Conservation (phyloP, 768 basidiomycete genomes). For the Phaeolepiota aurea region DNA sequence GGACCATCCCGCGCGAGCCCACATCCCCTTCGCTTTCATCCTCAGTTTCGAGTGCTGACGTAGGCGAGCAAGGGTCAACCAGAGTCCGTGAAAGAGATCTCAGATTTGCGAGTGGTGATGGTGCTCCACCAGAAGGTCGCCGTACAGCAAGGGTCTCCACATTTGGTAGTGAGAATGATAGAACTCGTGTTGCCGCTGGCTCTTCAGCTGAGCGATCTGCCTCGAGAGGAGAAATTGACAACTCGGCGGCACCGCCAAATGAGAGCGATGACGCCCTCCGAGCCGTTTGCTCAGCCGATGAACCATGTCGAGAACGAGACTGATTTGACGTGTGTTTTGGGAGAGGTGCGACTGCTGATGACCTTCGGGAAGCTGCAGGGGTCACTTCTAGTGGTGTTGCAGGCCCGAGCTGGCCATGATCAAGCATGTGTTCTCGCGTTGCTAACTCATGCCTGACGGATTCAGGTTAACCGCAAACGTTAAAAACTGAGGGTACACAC, state of each 20-base stretch:
- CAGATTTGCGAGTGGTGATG: constrained; percentile 8
- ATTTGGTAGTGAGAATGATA: constrained; percentile 2
- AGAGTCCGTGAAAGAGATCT: constrained; percentile 11
- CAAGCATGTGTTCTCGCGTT: constrained; percentile 87
- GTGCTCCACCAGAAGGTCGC: constrained; percentile 10
- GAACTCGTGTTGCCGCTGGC: neutral
- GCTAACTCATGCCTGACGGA: constrained; percentile 68
- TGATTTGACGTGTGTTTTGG: constrained; percentile 15
- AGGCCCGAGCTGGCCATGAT: constrained; percentile 74
- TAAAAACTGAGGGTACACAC: constrained; percentile 23
- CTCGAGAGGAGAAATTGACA: constrained; percentile 32
- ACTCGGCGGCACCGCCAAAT: constrained; percentile 16
- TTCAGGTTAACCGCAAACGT: no score
- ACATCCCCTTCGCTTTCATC: constrained; percentile 14
- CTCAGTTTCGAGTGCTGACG: constrained; percentile 44
- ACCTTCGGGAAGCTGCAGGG: constrained; percentile 34
- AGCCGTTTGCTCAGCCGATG: constrained; percentile 2
- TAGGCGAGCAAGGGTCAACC: constrained; percentile 25
- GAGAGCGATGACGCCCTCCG: constrained; percentile 18
- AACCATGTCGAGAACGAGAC: constrained; percentile 6
- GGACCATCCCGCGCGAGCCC: neutral
- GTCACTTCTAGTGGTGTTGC: constrained; percentile 48
- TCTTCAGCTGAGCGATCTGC: constrained; percentile 11
- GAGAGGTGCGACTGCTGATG: constrained; percentile 18
- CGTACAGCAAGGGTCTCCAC: neutral